Base-by-base conservation (phyloP, 2,329 filamentous ascomycete genomes). In the Colletotrichum scovillei region DNA sequence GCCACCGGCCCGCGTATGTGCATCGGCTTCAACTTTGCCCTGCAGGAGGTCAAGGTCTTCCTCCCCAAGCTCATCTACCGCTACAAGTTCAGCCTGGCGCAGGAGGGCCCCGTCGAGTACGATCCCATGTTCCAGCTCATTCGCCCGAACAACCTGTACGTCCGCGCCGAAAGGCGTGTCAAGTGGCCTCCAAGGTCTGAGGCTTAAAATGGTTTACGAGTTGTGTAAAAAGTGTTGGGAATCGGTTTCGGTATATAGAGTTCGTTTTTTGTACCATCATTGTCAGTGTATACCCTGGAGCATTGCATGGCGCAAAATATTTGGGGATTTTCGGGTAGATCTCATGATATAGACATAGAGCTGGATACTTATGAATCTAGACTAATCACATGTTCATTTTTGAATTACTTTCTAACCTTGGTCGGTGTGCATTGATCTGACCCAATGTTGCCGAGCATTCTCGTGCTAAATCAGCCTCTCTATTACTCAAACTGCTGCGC, bases 21-120 rank as follows among this genome's bases (percentile, higher is more conserved):
- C 74, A 89, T 92, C 68, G 91, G 90, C 0, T 92, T 91, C 84
- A 92, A 91, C 80, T 91, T 92, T 78, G 90, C 90, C 0, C 81
- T 92, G 7, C 85, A 88, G 72, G 89, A 92, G 79, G 84, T 91
- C 72, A 91, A 91, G 82, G 83, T 91, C 4, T 86, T 90, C 76
- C 52, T 92, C 74, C 83, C 86, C 1, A 89, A 91, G 81, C 80
- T 92, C 49, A 79, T 92, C 2, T 92, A 86, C 70, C 83, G 90
- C 8, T 92, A 92, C 77, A 82, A 88, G 67, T 92, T 90, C 72
- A 79, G 74, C 11, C 78, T 84, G n/a, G 88, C 86, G n/a, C 83
- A 84, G 4, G 83, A 88, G 5, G 86, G 83, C 1, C 81, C 86
- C 0, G 81, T 91, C 6, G 88, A 90, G 67, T 91, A 91, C 59